These are phyloP conservation scores for Hypoxylon sp. DNA, from an alignment of 2,329 filamentous ascomycete genomes.

Conservation along the genomic window DNA sequence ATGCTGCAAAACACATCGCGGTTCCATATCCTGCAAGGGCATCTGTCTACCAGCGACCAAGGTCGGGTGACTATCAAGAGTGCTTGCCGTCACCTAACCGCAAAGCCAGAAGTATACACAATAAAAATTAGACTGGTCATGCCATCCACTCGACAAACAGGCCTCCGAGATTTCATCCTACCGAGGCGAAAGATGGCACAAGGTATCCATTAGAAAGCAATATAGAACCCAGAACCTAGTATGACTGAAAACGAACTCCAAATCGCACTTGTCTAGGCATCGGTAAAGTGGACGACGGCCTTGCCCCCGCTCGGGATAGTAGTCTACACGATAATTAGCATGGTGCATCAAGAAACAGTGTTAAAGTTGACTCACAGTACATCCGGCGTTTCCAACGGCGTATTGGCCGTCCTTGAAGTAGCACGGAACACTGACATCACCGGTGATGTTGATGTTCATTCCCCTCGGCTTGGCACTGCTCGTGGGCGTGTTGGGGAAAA, in stretches of 20 bases:
- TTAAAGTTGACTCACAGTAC: slow-evolving; percentile 77
- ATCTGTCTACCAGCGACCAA: slow-evolving; percentile 3
- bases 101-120: slow-evolving; percentile 50
- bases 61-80: neutral
- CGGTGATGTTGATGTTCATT: slow-evolving; percentile 82
- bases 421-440: slow-evolving; percentile 72
- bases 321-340: slow-evolving; percentile 54
- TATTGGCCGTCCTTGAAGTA: slow-evolving; percentile 74
- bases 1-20: slow-evolving; percentile 23
- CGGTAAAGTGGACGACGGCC: slow-evolving; percentile 61
- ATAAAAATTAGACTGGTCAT: slow-evolving; percentile 53
- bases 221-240: slow-evolving; percentile 48
- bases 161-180: slow-evolving; percentile 43
- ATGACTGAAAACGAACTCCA: slow-evolving; percentile 42
- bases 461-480: slow-evolving; percentile 73
- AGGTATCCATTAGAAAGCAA: slow-evolving; percentile 53
- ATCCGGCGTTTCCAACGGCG: slow-evolving; percentile 71
- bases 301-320: slow-evolving; percentile 57
- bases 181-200: slow-evolving; percentile 48
- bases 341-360: neutral
- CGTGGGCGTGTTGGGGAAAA: slow-evolving; percentile 87
- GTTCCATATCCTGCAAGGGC: slow-evolving; percentile 16
- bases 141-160: slow-evolving; percentile 43
- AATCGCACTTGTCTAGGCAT: slow-evolving; percentile 34
- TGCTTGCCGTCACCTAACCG: slow-evolving; percentile 18